Evolutionary conservation across 768 basidiomycete genomes (phyloP).

Genomic region (Auriscalpium microsporum): DNA sequence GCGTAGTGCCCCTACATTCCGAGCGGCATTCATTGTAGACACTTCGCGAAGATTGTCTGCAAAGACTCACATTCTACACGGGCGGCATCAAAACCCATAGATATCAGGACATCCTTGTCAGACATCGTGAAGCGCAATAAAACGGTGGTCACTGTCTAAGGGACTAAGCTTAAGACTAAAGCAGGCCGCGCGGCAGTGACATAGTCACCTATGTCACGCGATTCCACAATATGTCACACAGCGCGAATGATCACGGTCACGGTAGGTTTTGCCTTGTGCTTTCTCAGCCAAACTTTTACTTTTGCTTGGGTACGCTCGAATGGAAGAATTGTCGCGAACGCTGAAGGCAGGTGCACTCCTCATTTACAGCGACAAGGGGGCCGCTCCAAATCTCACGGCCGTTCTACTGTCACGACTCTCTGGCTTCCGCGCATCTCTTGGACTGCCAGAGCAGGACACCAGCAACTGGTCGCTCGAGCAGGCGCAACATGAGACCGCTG

Average conservation of each 20-base stretch:
- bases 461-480: constrained; percentile 3
- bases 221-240: too few relatives aligned
- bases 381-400: constrained; percentile 2
- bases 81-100: constrained; percentile 81
- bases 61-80: constrained; percentile 73
- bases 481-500: constrained; percentile 9
- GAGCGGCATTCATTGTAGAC: neutral
- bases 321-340: constrained; percentile 8
- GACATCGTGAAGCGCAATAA: constrained; percentile 23
- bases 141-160: neutral
- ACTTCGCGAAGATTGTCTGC: neutral
- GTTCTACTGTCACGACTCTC: constrained; percentile 9
- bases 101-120: constrained; percentile 67
- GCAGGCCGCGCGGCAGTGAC: too few relatives aligned
- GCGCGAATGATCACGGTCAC: too few relatives aligned
- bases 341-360: constrained; percentile 9
- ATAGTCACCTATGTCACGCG: too few relatives aligned
- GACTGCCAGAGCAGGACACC: constrained; percentile 3
- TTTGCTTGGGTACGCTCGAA: neutral
- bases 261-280: too few relatives aligned
- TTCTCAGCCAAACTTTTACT: too few relatives aligned
- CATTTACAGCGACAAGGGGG: constrained; percentile 5
- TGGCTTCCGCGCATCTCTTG: constrained; percentile 7
- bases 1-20: constrained; percentile 70
- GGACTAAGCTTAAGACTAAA: too few relatives aligned